phyloP scores from a whole-genome alignment of 495 filamentous ascomycete genomes.

The Xylaria curta region DNA sequence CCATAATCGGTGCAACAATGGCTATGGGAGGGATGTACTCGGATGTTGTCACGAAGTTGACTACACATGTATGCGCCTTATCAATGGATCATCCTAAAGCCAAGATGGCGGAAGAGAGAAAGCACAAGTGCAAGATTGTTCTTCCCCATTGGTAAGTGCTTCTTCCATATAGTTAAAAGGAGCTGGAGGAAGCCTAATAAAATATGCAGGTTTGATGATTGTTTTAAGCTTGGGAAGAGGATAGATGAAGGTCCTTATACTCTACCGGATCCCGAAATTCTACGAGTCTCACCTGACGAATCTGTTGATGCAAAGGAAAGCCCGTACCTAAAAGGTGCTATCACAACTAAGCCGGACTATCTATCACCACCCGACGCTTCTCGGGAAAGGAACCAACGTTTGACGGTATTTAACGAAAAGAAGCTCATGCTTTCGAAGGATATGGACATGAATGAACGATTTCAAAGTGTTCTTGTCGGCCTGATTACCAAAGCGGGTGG shows the following conservation, averaged over 20 bases:
- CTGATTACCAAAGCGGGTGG: constrained; percentile 75
- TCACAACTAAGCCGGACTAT: constrained; percentile 66
- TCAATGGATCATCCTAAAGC: constrained; percentile 77
- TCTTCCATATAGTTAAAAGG: neutral
- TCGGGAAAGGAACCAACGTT: constrained; percentile 39
- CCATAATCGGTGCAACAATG: constrained; percentile 86
- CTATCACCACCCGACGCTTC: constrained; percentile 47
- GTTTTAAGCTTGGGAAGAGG: constrained; percentile 83
- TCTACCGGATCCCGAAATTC: constrained; percentile 84
- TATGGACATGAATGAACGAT: constrained; percentile 68
- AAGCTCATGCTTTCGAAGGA: constrained; percentile 73
- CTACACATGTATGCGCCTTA: constrained; percentile 90
- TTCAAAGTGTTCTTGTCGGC: constrained; percentile 69
- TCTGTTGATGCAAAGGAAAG: constrained; percentile 61
- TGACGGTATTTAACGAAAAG: constrained; percentile 70
- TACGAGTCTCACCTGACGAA: constrained; percentile 61
- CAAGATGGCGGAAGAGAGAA: constrained; percentile 64
- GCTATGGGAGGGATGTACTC: constrained; percentile 88
- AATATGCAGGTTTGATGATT: constrained; percentile 85
- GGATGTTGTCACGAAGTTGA: constrained; percentile 67
- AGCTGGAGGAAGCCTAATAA: constrained; percentile 34
- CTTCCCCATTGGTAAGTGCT: constrained; percentile 85
- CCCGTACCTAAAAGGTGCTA: constrained; percentile 75
- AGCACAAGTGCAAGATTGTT: constrained; percentile 78
- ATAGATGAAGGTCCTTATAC: constrained; percentile 89